Evolutionary conservation across 2,329 filamentous ascomycete species (phyloP).

Genomic region (Gnomoniopsis smithogilvyi): DNA sequence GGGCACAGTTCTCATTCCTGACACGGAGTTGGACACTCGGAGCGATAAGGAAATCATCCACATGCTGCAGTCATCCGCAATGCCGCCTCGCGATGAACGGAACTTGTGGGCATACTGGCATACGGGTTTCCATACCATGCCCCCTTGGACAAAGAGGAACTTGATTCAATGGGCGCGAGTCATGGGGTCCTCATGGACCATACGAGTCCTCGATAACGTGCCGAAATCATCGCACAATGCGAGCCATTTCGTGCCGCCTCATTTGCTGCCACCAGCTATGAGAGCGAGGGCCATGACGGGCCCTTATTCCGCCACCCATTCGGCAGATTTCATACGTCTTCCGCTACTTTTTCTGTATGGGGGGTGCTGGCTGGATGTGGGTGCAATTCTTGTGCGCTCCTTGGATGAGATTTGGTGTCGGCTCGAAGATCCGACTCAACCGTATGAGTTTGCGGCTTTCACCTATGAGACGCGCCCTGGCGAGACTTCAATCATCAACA

Average conservation of each 20-base stretch:
- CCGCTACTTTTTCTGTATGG: neutral
- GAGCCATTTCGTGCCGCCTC: neutral
- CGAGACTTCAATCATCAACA: constrained; percentile 1
- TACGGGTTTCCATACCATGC: constrained; percentile 33
- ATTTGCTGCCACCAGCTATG: neutral
- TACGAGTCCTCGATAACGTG: constrained; percentile 35
- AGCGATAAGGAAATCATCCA: too few relatives aligned
- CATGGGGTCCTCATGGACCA: constrained; percentile 35
- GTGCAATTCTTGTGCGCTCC: neutral
- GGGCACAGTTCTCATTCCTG: too few relatives aligned
- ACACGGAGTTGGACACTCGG: too few relatives aligned
- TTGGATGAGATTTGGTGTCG: neutral
- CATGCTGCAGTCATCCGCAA: too few relatives aligned
- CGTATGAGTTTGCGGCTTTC: neutral
- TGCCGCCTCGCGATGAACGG: neutral
- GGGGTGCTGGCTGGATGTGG: neutral
- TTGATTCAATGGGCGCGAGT: constrained; percentile 39
- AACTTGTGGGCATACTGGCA: constrained; percentile 46
- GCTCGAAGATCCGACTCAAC: neutral
- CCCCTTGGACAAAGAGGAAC: constrained; percentile 33
- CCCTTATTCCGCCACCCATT: neutral
- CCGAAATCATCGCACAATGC: neutral
- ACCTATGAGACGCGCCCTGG: neutral
- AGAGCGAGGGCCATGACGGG: neutral
- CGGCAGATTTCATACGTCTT: neutral